A percentile compares a stretch with the other conserved stretches of the same genome.
Evolutionary conservation across 176 grass and related monocot species (phyloP).

Genomic region (Carex scoparia): DNA sequence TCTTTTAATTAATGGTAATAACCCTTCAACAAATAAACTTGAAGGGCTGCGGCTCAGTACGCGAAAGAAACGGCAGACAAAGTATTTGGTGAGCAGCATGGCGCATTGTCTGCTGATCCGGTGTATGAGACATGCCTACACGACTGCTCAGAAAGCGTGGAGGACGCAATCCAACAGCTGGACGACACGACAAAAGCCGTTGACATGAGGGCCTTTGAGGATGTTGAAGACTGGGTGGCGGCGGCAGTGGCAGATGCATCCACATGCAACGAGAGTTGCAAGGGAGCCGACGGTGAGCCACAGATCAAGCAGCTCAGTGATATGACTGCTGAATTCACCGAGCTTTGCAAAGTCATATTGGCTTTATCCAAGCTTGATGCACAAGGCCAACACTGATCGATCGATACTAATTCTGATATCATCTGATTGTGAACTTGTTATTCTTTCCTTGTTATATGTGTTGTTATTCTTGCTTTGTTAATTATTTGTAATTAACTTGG

Average conservation of each 20-base stretch:
- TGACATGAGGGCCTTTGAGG: conserved; percentile 11
- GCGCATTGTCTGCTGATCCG: neutral
- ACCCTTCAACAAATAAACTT: neutral
- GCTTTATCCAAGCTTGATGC: conserved; percentile 28
- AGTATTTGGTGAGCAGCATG: conserved; percentile 21
- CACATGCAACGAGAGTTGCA: conserved; percentile 35
- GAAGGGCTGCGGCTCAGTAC: conserved; percentile 31
- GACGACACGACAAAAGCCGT: conserved; percentile 37
- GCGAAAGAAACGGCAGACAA: conserved; percentile 10
- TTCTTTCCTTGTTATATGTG: neutral
- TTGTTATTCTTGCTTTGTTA: neutral
- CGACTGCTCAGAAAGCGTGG: conserved; percentile 42
- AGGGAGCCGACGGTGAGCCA: neutral
- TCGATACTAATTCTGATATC: neutral
- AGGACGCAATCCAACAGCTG: conserved; percentile 40
- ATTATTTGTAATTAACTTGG: neutral
- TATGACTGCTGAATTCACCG: conserved; percentile 24
- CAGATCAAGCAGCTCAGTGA: conserved; percentile 28
- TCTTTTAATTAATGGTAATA: neutral
- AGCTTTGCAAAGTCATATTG: conserved; percentile 40
- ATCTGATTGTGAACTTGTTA: neutral
- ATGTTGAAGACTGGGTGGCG: conserved; percentile 28
- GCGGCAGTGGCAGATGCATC: conserved; percentile 38
- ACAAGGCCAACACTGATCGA: conserved; percentile 2
- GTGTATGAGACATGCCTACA: conserved; percentile 35